These are phyloP conservation scores for Russula vinacea DNA, from an alignment of 768 basidiomycete species.

Conservation along the genomic window DNA sequence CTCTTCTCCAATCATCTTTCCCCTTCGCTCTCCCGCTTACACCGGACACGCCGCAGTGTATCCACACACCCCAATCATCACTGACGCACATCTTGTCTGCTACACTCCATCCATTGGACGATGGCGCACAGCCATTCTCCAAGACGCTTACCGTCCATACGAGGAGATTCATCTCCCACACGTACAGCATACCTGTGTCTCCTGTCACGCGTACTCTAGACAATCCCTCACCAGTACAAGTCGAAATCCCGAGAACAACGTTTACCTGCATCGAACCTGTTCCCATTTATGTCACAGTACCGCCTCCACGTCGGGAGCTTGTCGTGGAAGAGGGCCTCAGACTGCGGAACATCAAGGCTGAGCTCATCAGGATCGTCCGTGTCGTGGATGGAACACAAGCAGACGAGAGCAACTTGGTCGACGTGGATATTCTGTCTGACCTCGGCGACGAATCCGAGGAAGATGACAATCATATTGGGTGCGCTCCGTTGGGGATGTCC, in stretches of 20 bases:
- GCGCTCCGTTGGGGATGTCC: conserved; percentile 36
- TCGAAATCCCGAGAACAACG: conserved; percentile 67
- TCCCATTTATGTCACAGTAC: conserved; percentile 76
- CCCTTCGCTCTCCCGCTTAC: conserved; percentile 81
- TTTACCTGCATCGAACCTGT: conserved; percentile 73
- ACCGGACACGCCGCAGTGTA: conserved; percentile 77
- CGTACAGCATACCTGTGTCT: conserved; percentile 50
- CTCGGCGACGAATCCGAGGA: conserved; percentile 29
- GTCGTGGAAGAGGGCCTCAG: conserved; percentile 68
- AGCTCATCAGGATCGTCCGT: conserved; percentile 66
- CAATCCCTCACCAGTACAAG: conserved; percentile 63
- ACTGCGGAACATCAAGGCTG: conserved; percentile 75
- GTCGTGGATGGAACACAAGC: conserved; percentile 43
- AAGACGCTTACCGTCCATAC: conserved; percentile 68
- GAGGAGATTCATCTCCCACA: conserved; percentile 67
- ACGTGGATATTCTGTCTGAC: conserved; percentile 30
- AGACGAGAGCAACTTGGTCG: conserved; percentile 18
- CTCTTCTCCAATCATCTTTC: conserved; percentile 55
- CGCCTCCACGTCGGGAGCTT: conserved; percentile 64
- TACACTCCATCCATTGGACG: conserved; percentile 49
- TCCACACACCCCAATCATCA: conserved; percentile 71
- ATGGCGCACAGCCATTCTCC: conserved; percentile 41
- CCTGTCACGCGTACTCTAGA: conserved; percentile 58
- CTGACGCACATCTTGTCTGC: conserved; percentile 70
- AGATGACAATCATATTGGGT: conserved; percentile 39